Evolutionary conservation across 2,329 filamentous ascomycete species (phyloP).

Genomic region (Phaeosphaeria sp.): DNA sequence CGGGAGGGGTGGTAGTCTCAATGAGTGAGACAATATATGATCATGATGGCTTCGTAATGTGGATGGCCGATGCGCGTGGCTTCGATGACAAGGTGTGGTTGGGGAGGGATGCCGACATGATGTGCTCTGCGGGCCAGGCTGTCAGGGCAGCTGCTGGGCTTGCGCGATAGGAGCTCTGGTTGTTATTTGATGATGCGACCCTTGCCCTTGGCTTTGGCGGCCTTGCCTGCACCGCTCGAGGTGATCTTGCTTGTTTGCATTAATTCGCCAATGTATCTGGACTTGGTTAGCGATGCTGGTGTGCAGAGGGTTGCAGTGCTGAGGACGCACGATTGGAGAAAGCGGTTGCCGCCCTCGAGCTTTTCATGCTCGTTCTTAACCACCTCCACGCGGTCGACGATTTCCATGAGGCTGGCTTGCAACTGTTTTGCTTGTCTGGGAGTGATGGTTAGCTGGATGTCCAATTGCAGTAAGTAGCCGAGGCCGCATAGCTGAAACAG

Average conservation of each 20-base stretch:
- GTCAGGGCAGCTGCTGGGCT: slow-evolving; percentile 15
- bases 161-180: slow-evolving; percentile 27
- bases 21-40: slow-evolving; percentile 37
- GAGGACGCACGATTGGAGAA: slow-evolving; percentile 71
- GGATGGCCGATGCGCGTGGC: slow-evolving; percentile 33
- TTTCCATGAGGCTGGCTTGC: slow-evolving; percentile 85
- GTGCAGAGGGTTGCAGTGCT: neutral
- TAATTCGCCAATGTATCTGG: slow-evolving; percentile 92
- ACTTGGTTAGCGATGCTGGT: slow-evolving; percentile 16
- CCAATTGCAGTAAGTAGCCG: neutral
- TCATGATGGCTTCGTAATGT: slow-evolving; percentile 43
- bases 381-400: slow-evolving; percentile 92
- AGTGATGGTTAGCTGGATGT: slow-evolving; percentile 28
- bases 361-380: slow-evolving; percentile 96
- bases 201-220: slow-evolving; percentile 54
- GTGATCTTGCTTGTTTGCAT: slow-evolving; percentile 76
- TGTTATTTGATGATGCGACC: slow-evolving; percentile 46
- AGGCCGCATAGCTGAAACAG: slow-evolving; percentile 4
- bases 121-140: slow-evolving; percentile 25
- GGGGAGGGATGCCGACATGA: slow-evolving; percentile 35
- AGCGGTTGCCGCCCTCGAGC: slow-evolving; percentile 95
- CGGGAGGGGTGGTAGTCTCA: slow-evolving; percentile 19
- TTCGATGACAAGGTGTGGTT: slow-evolving; percentile 40
- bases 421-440: slow-evolving; percentile 83
- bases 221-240: slow-evolving; percentile 59